Base-by-base conservation (phyloP, 306 rosid genomes). In the Gastrolobium bilobum region DNA sequence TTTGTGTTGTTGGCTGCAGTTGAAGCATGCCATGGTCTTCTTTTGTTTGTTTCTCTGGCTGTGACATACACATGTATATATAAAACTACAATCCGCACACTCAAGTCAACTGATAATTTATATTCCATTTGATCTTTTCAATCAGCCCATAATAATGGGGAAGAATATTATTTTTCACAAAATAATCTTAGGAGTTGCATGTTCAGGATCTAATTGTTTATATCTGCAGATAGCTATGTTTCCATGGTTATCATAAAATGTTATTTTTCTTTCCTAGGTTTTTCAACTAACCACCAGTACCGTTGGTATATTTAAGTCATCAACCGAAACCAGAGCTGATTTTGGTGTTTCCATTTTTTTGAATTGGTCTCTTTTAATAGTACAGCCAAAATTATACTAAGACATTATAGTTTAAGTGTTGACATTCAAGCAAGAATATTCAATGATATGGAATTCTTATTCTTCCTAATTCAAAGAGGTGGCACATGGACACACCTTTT, bases 401-500 rank as follows among this genome's bases (percentile, higher is more conserved):
- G 46, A 7, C 38, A 62, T 42, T 10, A 65, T 20, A 64, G 13
- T 46, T 47, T 48, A 46, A 5, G 11, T 31, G n/a, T 68, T 47
- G 57, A 46, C 68, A 59, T 46, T 46, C 29, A 46, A 34, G 30
- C 15, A 26, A 15, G 47, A 61, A 61, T 65, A 26, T 14, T 60
- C 33, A 35, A 61, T n/a, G 35, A 35, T 9, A 30, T 57, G 66
- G 53, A 40, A 29, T 11, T 29, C 68, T 37, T 35, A n/a, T 62
- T 37, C 68, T 62, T 62, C 46, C n/a, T 38, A 62, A 62, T 62
- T 6, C 68, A 26, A 38, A 62, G 6, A 37, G 39, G 3, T 39
- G n/a, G 48, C 26, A 43, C 54, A 66, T 43, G 14, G 72, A 8
- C 20, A 66, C 29, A 30, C 54, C 26, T 66, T 66, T 66, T 65